Evolutionary conservation across 495 filamentous ascomycete genomes (phyloP), one percentile per base, ranked within the genome.

Genomic region (Aspergillus biplanus): DNA sequence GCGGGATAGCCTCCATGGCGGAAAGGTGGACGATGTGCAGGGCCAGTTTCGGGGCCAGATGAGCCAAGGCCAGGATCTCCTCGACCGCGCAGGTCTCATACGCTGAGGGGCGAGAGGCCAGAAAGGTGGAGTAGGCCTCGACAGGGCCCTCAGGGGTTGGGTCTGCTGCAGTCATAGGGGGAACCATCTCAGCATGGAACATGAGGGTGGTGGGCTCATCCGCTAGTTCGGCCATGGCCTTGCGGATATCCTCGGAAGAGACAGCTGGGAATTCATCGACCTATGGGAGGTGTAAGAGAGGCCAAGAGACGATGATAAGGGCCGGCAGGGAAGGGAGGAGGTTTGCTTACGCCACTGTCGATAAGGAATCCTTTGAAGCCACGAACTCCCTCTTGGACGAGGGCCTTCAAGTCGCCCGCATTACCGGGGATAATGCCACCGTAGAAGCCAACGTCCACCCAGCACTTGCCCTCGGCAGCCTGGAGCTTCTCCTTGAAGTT

Each of bases 141-240:
- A 92, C 77, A n/a, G 89, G 87, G 3, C 94, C 94, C 56, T 82
- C 80, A 0, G 92, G 93, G 15, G 96, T 92, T 48, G 53, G 49
- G 21, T 92, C 90, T 11, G 92, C 93, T 64, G 86, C 86, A 48
- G 91, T 79, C 63, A 93, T 90, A 4, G 94, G 93, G 3, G 95
- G 95, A 21, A 97, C 87, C 93, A 97, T 97, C 77, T 99, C 95
- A 18, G 95, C 95, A 69, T 99, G 95, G 78, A 99, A 99, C 94
- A 99, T 97, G 48, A 98, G 81, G 0, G 91, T 94, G 15, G 95
- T 99, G 49, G 91, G 83, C 42, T 84, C 78, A 67, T 90, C 87
- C 44, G 88, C 88, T 56, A 99, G 82, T 50, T 89, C 91, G 7
- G 75, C 82, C 87, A 99, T 91, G 48, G 88, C 93, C 49, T 87